A percentile compares a stretch with the other conserved stretches of the same genome.
These are phyloP conservation scores for Coemansia sp. DNA, from an alignment of 192 early-diverging fungal genomes.

Conservation along the genomic window DNA sequence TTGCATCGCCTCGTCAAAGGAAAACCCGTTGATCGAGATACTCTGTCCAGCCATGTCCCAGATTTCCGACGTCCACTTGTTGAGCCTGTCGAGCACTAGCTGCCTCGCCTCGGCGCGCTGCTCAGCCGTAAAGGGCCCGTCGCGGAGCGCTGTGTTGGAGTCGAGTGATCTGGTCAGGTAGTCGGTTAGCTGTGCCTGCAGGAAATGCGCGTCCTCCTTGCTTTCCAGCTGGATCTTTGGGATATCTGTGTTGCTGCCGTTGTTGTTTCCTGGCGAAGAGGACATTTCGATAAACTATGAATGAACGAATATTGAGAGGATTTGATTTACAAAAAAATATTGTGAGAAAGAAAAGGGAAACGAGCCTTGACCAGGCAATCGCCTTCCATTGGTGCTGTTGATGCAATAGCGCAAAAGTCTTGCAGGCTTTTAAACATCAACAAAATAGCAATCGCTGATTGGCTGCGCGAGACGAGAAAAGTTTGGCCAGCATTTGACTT, in stretches of 20 bases:
- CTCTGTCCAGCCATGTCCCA: conserved; percentile 36
- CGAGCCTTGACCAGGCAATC: no score
- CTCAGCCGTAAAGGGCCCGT: conserved; percentile 16
- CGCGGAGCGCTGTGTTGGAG: conserved; percentile 30
- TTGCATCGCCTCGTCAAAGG: conserved; percentile 36
- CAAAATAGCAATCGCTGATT: no score
- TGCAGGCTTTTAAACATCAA: no score
- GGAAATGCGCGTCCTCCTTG: conserved; percentile 43
- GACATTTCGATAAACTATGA: no score
- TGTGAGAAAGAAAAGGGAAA: no score
- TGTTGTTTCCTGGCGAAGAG: no score
- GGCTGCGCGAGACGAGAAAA: no score
- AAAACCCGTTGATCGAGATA: conserved; percentile 43
- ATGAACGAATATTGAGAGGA: no score
- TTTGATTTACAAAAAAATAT: no score
- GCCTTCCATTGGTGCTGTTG: no score
- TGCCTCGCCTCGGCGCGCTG: conserved; percentile 28
- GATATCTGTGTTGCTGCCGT: conserved; percentile 14
- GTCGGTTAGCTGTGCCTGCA: conserved; percentile 27
- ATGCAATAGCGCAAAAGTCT: no score
- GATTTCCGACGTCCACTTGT: conserved; percentile 28
- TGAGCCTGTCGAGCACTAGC: conserved; percentile 11
- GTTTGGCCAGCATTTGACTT: no score
- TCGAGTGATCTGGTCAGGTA: conserved; percentile 20
- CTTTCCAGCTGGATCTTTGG: conserved; percentile 51